Conservation (phyloP, 2,329 filamentous ascomycete species). For the Fusarium sp. region DNA sequence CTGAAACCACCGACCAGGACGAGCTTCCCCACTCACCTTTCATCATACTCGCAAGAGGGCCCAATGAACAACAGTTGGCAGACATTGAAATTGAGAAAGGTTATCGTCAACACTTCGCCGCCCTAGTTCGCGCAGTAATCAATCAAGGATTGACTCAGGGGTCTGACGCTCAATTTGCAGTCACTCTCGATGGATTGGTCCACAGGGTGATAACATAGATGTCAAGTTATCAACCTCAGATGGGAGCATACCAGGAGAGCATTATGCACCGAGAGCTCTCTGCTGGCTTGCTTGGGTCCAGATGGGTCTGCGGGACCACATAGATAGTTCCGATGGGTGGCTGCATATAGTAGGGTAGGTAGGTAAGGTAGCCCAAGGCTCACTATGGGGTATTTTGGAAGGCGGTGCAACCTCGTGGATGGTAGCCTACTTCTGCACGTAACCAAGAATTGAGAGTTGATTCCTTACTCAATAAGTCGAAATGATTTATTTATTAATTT, state of each 20-base stretch:
- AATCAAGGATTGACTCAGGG: conserved; percentile 8
- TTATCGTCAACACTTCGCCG: conserved; percentile 17
- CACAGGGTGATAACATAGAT: conserved; percentile 2
- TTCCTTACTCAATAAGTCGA: too few species aligned
- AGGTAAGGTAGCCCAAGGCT: conserved; percentile 6
- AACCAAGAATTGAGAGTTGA: background rate
- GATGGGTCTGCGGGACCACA: background rate
- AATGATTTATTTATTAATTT: background rate
- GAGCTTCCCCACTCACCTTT: background rate
- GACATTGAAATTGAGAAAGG: background rate
- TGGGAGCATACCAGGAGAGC: background rate
- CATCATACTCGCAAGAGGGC: background rate
- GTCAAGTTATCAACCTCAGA: background rate
- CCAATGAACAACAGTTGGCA: background rate
- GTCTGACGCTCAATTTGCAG: conserved; percentile 6
- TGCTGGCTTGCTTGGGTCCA: background rate
- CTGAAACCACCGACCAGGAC: conserved; percentile 20
- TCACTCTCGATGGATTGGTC: background rate
- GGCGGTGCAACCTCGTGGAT: background rate
- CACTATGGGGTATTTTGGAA: conserved; percentile 6
- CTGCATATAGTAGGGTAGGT: background rate
- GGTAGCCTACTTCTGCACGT: background rate
- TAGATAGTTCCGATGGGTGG: background rate
- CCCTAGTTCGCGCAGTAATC: background rate
- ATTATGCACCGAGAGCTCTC: background rate